Evolutionary conservation across 2,329 filamentous ascomycete species (phyloP).

Genomic region (Zymoseptoria passerinii): DNA sequence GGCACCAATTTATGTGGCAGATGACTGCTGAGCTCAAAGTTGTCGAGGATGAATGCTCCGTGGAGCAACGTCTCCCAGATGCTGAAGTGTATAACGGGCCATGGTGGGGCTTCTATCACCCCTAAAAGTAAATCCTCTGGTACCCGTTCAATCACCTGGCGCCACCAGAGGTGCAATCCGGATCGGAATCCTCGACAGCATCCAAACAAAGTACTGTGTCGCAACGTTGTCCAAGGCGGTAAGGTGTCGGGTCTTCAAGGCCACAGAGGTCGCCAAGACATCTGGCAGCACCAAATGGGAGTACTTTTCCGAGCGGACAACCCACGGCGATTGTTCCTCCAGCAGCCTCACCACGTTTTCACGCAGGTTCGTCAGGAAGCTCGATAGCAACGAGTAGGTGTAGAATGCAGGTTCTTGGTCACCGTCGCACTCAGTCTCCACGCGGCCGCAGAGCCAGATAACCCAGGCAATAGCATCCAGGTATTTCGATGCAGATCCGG

Average conservation of each 20-base stretch:
- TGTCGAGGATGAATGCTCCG: background rate
- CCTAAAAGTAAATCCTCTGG: background rate
- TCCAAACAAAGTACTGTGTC: background rate
- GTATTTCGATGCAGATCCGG: too few relatives aligned
- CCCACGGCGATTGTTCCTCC: too few relatives aligned
- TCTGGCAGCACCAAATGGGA: too few relatives aligned
- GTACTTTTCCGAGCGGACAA: too few relatives aligned
- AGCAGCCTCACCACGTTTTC: too few relatives aligned
- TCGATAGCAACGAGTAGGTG: too few relatives aligned
- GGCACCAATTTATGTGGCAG: background rate
- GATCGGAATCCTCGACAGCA: background rate
- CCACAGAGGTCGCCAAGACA: too few relatives aligned
- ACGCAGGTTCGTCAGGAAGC: too few relatives aligned
- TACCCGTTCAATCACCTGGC: background rate
- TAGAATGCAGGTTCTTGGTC: too few relatives aligned
- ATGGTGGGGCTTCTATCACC: background rate
- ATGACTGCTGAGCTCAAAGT: background rate
- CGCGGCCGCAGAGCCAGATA: too few relatives aligned
- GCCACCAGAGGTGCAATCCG: background rate
- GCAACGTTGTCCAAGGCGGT: background rate
- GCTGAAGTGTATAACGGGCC: background rate
- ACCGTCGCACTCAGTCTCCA: too few relatives aligned
- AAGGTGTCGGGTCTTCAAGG: background rate
- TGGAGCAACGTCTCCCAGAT: background rate
- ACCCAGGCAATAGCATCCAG: too few relatives aligned